Evolutionary conservation across 2,329 filamentous ascomycete species (phyloP), one percentile per base, ranked within the genome.

Genomic region (Orbilia brochopaga): DNA sequence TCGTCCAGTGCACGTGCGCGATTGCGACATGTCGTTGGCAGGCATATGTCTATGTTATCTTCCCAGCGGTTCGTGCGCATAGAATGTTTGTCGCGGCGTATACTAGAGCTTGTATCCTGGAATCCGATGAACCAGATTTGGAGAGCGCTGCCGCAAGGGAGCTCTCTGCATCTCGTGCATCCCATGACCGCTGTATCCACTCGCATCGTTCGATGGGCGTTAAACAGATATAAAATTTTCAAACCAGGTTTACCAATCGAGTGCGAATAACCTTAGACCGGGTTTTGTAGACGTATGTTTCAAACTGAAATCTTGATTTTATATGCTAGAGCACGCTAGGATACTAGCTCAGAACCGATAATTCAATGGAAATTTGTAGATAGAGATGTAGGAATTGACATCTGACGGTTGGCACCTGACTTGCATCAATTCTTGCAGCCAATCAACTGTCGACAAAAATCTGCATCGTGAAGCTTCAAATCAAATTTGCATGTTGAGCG

Each of bases 161-260:
- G 24, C 44, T 30, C 24, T 50, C 10, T 46, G 17, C 21, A 65
- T 23, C 50, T 69, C 51, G 53, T 40, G 46, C 32, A 61, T 42
- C 67, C 60, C 67, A 72, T 72, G 67, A 72, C 67, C 67, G 40
- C 40, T 54, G 55, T 51, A 60, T 72, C 59, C 64, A 51, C 66
- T 40, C 61, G 48, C 46, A 51, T 50, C 30, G 44, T 54, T 59
- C 48, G 30, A 52, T 55, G 57, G 46, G 32, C 30, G 13, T 30
- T 37, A 48, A 54, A 58, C 8, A 8, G 27, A 4, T 5, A 2
- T 21, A 48, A 6, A 48, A 48, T 11, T 48, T 11, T 19, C 15
- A 5, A 21, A 19, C 17, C 17, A 2, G 8, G 19, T 21, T 48
- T 10, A 48, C 4, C 15, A 19, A 48, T 48, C 17, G n/a, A 21